Base-by-base conservation (phyloP, 148 eudicot genomes). In the Selenicereus undatus region DNA sequence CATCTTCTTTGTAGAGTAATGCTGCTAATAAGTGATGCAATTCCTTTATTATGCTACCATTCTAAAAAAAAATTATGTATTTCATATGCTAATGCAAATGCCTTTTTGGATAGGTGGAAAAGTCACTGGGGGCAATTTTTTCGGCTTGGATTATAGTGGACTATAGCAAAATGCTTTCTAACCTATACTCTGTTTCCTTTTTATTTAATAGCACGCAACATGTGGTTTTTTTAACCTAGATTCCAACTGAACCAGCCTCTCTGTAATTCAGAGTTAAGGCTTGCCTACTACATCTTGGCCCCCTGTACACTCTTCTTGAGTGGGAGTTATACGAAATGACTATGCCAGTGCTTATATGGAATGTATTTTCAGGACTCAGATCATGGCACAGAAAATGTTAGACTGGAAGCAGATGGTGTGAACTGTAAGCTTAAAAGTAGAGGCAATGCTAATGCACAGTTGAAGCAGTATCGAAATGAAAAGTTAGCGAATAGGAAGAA, bases 401-500 rank as follows among this genome's bases (percentile, higher is more conserved):
- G 60, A 65, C 42, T 45, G 56, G 88, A 76, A 51, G 78, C 56
- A 20, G 32, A 26, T 48, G 83, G 16, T 81, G 80, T 78, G 43
- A 64, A 51, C 56, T 73, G 50, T 79, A 52, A 62, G 51, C 54
- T n/a, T 51, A 81, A 86, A 71, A 75, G 78, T 79, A 83, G 82
- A 78, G 81, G 56, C 73, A 85, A 75, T 64, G 81, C 50, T 74
- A 68, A 78, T 76, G 10, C 76, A 60, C 77, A 86, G 82, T 83
- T 84, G 79, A 84, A 83, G 78, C 84, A 72, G 77, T 81, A 81
- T 48, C 69, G 74, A 68, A 84, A 79, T 64, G 86, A 71, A 21
- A 74, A 76, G 52, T 83, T 62, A 48, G 71, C 80, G 60, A 86
- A 82, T 76, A 88, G 83, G 87, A 90, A 81, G 83, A 86, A 73